Percentiles rank a stretch among this genome's conserved stretches.
These are phyloP conservation scores for Margaritispora aquatica DNA, from an alignment of 495 filamentous ascomycete species.

Conservation along the genomic window DNA sequence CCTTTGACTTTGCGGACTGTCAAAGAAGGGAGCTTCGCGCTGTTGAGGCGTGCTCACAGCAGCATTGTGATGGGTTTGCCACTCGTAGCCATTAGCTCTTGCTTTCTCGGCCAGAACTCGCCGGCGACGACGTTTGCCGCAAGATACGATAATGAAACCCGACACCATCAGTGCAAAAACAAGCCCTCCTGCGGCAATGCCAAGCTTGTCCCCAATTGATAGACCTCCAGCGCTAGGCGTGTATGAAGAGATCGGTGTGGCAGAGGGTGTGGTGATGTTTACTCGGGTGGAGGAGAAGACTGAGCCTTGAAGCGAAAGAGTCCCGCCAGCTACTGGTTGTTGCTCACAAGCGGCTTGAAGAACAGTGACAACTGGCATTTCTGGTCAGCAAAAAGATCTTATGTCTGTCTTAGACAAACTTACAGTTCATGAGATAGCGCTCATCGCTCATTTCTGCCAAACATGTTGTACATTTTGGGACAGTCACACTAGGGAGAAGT, in stretches of 20 bases:
- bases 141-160: slow-evolving; percentile 41
- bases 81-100: slow-evolving; percentile 14
- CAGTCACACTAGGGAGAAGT: background rate
- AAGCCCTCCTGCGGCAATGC: slow-evolving; percentile 43
- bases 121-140: slow-evolving; percentile 37
- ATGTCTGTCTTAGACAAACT: background rate
- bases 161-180: slow-evolving; percentile 30
- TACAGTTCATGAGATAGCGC: slow-evolving; percentile 22
- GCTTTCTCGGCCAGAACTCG: slow-evolving; percentile 8
- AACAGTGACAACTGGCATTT: slow-evolving; percentile 34
- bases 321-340: slow-evolving; percentile 33
- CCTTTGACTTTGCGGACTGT: slow-evolving; percentile 20
- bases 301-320: slow-evolving; percentile 39
- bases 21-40: slow-evolving; percentile 13
- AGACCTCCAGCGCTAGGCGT: slow-evolving; percentile 27
- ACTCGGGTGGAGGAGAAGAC: slow-evolving; percentile 37
- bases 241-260: background rate
- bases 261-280: slow-evolving; percentile 26
- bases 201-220: slow-evolving; percentile 42
- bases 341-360: slow-evolving; percentile 44
- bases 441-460: slow-evolving; percentile 3
- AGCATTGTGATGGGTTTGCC: background rate
- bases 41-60: background rate
- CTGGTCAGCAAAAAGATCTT: slow-evolving; percentile 1
- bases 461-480: slow-evolving; percentile 18